A percentile compares a stretch with the other conserved stretches of the same genome.
phyloP scores from a whole-genome alignment of 306 rosid genomes.

The Amphicarpaea edgeworthii region DNA sequence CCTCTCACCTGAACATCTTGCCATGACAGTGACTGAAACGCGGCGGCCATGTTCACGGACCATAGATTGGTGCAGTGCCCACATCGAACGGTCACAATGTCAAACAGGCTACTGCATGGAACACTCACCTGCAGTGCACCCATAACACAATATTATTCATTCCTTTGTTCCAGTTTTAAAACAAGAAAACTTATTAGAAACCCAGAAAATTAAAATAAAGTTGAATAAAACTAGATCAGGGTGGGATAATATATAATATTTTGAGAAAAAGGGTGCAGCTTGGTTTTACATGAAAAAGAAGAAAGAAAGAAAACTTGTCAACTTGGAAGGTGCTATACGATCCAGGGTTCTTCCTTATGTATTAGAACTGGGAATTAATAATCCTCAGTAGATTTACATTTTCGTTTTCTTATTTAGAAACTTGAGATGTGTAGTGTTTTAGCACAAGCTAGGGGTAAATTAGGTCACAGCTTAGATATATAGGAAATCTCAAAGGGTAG shows the following conservation, averaged over 20 bases:
- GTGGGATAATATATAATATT: not conserved
- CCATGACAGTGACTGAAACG: constrained; percentile 92
- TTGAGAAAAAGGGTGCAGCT: not conserved
- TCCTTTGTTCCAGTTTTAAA: not conserved
- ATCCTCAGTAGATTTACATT: constrained; percentile 33
- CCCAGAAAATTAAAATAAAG: not conserved
- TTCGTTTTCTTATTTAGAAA: constrained; percentile 24
- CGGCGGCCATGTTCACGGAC: constrained; percentile 99
- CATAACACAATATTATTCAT: not conserved
- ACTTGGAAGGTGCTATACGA: constrained; percentile 17
- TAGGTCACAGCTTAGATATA: constrained; percentile 43
- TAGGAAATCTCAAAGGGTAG: constrained; percentile 52
- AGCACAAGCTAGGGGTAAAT: constrained; percentile 45
- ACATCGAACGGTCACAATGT: constrained; percentile 98
- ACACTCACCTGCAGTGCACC: constrained; percentile 96
- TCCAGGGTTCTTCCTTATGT: not conserved
- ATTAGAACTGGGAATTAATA: constrained; percentile 32
- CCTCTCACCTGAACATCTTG: constrained; percentile 78
- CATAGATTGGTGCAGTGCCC: constrained; percentile 99
- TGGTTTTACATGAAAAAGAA: constrained; percentile 27
- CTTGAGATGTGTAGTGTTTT: constrained; percentile 7
- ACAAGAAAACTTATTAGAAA: not conserved
- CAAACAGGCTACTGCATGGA: constrained; percentile 94
- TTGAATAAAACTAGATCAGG: not conserved
- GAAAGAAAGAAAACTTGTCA: constrained; percentile 29